Conservation (phyloP, 2,329 filamentous ascomycete genomes). For the Paradendryphiella salina region DNA sequence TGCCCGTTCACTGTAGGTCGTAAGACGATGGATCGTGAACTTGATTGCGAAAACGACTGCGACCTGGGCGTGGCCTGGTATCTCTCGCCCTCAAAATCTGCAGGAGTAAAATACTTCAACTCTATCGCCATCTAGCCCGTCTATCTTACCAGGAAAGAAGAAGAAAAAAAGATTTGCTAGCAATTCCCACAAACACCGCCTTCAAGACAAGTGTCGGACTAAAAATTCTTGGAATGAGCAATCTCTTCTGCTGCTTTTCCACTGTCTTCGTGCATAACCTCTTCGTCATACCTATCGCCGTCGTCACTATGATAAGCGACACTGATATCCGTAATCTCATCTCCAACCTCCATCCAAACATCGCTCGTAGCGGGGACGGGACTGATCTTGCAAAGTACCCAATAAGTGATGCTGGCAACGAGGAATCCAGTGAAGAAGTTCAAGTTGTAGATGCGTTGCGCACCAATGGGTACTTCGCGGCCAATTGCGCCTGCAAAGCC, state of each 20-base stretch:
- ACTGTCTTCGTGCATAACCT: conserved; percentile 26
- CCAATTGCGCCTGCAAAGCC: conserved; percentile 86
- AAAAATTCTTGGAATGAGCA: conserved; percentile 19
- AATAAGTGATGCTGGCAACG: conserved; percentile 70
- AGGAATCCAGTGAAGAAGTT: conserved; percentile 90
- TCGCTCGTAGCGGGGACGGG: conserved; percentile 76
- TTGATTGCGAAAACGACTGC: conserved; percentile 8
- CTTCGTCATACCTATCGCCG: conserved; percentile 34
- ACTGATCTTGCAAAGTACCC: conserved; percentile 66
- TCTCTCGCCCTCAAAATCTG: conserved; percentile 1
- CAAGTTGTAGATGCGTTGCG: conserved; percentile 83
- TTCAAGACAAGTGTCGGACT: neutral
- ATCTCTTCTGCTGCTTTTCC: conserved; percentile 20
- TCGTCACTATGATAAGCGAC: conserved; percentile 36
- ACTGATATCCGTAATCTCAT: conserved; percentile 34
- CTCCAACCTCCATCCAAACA: conserved; percentile 76
- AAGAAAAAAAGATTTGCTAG: neutral
- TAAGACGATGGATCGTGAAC: neutral
- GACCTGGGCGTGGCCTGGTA: conserved; percentile 15
- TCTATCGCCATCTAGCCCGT: too few species aligned
- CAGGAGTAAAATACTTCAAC: neutral
- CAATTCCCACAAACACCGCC: neutral
- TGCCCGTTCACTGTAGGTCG: too few species aligned
- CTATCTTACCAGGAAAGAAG: neutral
- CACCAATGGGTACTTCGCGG: conserved; percentile 70